phyloP scores from a whole-genome alignment of 1,139 yeast species.

The Geotrichum bryndzae region DNA sequence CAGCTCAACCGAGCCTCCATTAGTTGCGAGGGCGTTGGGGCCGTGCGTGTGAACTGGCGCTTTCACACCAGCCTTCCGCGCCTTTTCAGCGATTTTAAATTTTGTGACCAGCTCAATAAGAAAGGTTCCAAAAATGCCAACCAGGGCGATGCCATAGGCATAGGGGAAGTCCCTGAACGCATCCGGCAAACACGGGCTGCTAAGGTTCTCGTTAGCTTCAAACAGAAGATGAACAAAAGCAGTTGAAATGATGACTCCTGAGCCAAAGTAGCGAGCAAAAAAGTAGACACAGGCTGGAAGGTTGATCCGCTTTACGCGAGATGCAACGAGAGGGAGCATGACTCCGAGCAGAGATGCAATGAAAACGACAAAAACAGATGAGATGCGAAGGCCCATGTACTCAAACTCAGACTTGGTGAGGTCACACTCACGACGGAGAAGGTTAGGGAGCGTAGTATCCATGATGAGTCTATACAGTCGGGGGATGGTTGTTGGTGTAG shows the following conservation, averaged over 20 bases:
- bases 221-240: conserved; percentile 78
- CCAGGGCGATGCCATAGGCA: conserved; percentile 56
- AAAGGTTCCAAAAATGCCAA: conserved; percentile 36
- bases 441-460: not conserved
- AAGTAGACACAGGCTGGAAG: conserved; percentile 58
- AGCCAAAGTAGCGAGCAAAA: conserved; percentile 76
- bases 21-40: conserved; percentile 23
- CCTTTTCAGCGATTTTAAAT: conserved; percentile 19
- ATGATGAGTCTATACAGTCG: no score
- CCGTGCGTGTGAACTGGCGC: conserved; percentile 24
- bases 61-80: conserved; percentile 11
- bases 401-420: conserved; percentile 40
- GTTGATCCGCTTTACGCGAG: conserved; percentile 27
- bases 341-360: conserved; percentile 54
- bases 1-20: not conserved
- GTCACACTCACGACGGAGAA: conserved; percentile 16
- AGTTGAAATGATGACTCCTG: conserved; percentile 88
- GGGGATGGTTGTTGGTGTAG: no score
- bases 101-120: conserved; percentile 30
- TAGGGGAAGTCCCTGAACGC: conserved; percentile 53
- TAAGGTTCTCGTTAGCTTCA: conserved; percentile 60
- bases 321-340: conserved; percentile 36
- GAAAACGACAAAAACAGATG: conserved; percentile 65
- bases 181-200: conserved; percentile 50
- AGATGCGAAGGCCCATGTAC: conserved; percentile 57